Base-by-base conservation (phyloP, 345 rosid species). In the Acer campestre region DNA sequence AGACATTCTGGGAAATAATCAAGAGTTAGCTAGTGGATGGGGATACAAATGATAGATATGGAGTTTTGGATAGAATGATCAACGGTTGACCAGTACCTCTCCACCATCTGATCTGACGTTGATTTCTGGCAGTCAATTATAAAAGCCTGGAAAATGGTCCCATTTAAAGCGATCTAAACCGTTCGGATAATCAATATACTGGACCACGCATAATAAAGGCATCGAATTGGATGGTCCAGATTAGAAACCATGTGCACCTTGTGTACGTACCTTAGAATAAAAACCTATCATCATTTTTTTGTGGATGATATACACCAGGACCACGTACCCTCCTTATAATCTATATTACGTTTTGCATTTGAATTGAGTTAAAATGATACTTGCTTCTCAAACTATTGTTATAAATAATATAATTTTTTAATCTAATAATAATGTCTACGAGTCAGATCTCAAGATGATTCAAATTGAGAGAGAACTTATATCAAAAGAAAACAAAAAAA, bases 221-320 rank as follows among this genome's bases (percentile, higher is more conserved):
- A 22, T 31, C 35, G 9, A 70, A 76, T 67, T 73, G 82, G 75
- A 82, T 70, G 86, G 86, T 79, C 82, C 82, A 69, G 64, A 82
- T 75, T 61, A 35, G 79, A 68, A 62, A 62, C 59, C 85, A 73
- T 66, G 79, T 80, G 83, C 81, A 55, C 69, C 80, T 11, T 48
- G 73, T 46, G 67, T 11, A 72, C 78, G 68, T 22, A 63, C 80
- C 40, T 14, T 16, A 3, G 58, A 56, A 7, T 10, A 10, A 46
- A 44, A 35, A 42, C 11, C 61, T 46, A 29, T 61, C 75, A 61
- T 25, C 75, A 72, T 74, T 74, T 31, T 73, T 35, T 62, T 78
- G 88, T 82, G 88, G 82, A 75, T 59, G 77, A 69, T 35, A 80
- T 14, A 61, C 64, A 27, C 46, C 6, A 68, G 81, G 87, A 81